Evolutionary conservation across 2,329 filamentous ascomycete genomes (phyloP).

Genomic region (Colletotrichum siamense): DNA sequence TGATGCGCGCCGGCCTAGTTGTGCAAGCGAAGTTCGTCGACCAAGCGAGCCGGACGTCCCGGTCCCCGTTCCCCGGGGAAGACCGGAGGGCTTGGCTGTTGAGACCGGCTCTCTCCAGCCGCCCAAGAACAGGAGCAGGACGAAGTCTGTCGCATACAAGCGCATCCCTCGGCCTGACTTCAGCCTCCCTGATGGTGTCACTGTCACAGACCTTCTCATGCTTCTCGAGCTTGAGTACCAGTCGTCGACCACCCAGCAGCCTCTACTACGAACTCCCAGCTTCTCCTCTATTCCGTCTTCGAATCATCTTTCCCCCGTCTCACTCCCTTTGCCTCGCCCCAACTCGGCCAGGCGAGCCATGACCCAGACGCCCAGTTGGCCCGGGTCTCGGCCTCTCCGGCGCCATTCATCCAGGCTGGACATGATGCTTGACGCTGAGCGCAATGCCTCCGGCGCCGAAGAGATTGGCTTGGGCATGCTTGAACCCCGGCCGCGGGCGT

Average conservation of each 20-base stretch:
- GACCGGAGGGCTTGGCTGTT: neutral
- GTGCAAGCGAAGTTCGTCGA: neutral
- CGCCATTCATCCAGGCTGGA: conserved; percentile 3
- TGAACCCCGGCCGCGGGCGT: conserved; percentile 1
- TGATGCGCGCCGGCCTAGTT: neutral
- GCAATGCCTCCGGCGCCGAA: neutral
- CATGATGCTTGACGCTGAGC: conserved; percentile 13
- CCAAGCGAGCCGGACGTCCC: neutral
- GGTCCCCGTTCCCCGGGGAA: neutral
- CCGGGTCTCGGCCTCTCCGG: neutral
- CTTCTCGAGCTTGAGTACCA: conserved; percentile 14
- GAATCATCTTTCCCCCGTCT: neutral
- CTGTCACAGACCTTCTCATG: conserved; percentile 10
- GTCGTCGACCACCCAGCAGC: neutral
- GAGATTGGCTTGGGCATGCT: conserved; percentile 17
- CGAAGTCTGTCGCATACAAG: neutral
- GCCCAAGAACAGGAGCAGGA: neutral
- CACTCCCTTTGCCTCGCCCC: neutral
- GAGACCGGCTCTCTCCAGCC: neutral
- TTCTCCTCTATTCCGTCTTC: neutral
- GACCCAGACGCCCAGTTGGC: neutral
- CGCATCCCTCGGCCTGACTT: conserved; percentile 15
- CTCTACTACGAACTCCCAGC: neutral
- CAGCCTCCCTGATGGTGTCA: conserved; percentile 3
- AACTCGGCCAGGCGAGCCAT: neutral